A percentile compares a stretch with the other conserved stretches of the same genome.
Conservation (phyloP, 2,329 filamentous ascomycete species). For the Juglanconis oblonga region DNA sequence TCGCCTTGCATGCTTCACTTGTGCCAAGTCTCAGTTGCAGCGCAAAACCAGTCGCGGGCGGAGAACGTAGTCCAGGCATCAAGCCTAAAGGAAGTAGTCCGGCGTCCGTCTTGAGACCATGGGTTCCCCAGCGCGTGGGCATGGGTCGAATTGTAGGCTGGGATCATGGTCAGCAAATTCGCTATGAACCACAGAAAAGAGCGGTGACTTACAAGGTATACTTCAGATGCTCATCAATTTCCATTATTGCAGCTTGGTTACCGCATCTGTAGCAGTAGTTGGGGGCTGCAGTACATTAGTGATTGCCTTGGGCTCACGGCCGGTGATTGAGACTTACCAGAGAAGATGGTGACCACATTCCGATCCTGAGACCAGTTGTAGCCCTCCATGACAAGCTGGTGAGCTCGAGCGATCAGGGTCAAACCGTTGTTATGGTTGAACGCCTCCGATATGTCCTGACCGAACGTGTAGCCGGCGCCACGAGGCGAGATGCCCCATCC, state of each 20-base stretch:
- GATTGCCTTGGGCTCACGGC: constrained; percentile 4
- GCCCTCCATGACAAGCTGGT: constrained; percentile 98
- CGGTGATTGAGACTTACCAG: constrained; percentile 53
- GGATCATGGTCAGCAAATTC: constrained; percentile 13
- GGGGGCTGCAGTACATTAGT: constrained; percentile 54
- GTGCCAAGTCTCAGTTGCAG: not conserved
- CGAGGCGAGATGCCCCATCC: constrained; percentile 95
- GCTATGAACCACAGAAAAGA: no score
- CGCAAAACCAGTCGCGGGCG: not conserved
- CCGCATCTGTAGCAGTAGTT: constrained; percentile 99
- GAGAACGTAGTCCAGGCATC: constrained; percentile 1
- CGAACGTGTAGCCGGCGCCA: constrained; percentile 92
- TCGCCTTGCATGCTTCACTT: not conserved
- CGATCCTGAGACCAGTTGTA: constrained; percentile 99
- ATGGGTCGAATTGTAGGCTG: constrained; percentile 98
- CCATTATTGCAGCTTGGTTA: constrained; percentile 99
- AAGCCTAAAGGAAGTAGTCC: constrained; percentile 91
- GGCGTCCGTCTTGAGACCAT: constrained; percentile 98
- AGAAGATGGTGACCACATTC: constrained; percentile 99
- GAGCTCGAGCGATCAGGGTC: constrained; percentile 90
- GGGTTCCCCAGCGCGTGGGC: constrained; percentile 92
- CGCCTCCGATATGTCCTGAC: constrained; percentile 95
- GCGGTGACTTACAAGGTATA: constrained; percentile 90
- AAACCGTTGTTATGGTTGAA: constrained; percentile 99
- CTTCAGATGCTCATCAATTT: constrained; percentile 98